These are phyloP conservation scores for Ophiocordyceps camponoti-leonardi DNA, from an alignment of 2,329 filamentous ascomycete species.

Conservation along the genomic window DNA sequence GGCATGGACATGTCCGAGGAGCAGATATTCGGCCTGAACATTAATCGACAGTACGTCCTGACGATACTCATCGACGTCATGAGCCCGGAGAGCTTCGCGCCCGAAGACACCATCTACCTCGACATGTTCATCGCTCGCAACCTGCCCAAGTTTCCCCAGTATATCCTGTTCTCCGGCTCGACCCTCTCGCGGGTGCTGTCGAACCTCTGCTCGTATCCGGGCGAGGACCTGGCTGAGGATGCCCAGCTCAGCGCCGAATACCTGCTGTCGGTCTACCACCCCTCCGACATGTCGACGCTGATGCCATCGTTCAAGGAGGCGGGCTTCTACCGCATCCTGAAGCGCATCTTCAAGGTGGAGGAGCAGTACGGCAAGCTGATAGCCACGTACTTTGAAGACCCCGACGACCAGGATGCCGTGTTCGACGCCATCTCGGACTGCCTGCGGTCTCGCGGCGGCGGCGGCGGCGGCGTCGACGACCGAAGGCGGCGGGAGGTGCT, in stretches of 20 bases:
- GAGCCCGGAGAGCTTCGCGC: conserved; percentile 56
- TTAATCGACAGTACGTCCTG: conserved; percentile 84
- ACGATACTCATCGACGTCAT: conserved; percentile 86
- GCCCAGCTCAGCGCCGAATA: conserved; percentile 97
- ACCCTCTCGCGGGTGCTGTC: conserved; percentile 65
- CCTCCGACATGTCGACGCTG: conserved; percentile 59
- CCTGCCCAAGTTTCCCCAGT: conserved; percentile 90
- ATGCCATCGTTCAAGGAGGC: conserved; percentile 66
- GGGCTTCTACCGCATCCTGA: conserved; percentile 79
- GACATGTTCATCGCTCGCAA: conserved; percentile 98
- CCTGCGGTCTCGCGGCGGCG: conserved; percentile 45
- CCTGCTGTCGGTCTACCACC: conserved; percentile 80
- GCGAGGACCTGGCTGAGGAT: conserved; percentile 68
- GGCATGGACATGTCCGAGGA: conserved; percentile 44
- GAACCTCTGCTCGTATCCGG: conserved; percentile 73
- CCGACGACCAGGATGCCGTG: conserved; percentile 53
- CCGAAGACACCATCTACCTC: conserved; percentile 78
- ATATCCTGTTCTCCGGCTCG: conserved; percentile 77
- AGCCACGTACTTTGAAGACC: conserved; percentile 71
- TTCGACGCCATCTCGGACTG: conserved; percentile 69
- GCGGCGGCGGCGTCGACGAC: conserved; percentile 41
- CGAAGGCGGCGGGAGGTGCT: conserved; percentile 61
- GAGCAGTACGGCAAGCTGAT: conserved; percentile 66
- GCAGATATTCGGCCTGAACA: conserved; percentile 49
- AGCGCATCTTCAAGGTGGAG: conserved; percentile 68